These are phyloP conservation scores for Termitomyces sp. DNA, from an alignment of 768 basidiomycete species.

Conservation along the genomic window DNA sequence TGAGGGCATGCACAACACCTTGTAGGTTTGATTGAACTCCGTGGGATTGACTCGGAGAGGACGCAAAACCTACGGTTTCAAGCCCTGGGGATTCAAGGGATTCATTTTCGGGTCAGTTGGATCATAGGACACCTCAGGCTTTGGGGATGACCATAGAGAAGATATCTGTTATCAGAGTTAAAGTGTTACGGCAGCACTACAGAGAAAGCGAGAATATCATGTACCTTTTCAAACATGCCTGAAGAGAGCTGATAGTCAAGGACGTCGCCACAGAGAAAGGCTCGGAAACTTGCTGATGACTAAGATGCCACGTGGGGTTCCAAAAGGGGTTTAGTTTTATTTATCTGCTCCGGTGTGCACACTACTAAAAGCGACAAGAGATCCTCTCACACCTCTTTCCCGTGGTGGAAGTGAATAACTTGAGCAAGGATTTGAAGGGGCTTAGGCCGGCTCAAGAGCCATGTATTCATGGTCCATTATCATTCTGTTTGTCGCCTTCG, in stretches of 20 bases:
- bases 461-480: conserved; percentile 8
- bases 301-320: neutral
- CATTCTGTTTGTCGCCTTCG: conserved; percentile 17
- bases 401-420: neutral
- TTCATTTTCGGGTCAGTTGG: conserved; percentile 77
- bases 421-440: neutral
- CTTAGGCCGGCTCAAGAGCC: neutral
- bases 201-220: neutral
- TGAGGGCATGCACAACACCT: conserved; percentile 97
- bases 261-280: neutral
- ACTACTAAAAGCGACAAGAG: neutral
- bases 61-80: conserved; percentile 74
- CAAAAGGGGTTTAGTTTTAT: neutral
- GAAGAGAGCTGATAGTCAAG: neutral
- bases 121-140: conserved; percentile 46
- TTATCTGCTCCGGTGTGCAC: neutral
- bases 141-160: conserved; percentile 47
- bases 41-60: neutral
- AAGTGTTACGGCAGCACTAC: neutral
- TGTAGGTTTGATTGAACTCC: neutral
- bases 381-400: neutral
- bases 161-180: conserved; percentile 29
- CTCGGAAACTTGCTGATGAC: neutral
- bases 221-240: conserved; percentile 39
- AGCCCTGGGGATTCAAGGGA: conserved; percentile 87